Evolutionary conservation across 306 rosid species (phyloP).

Genomic region (Vigna angularis): DNA sequence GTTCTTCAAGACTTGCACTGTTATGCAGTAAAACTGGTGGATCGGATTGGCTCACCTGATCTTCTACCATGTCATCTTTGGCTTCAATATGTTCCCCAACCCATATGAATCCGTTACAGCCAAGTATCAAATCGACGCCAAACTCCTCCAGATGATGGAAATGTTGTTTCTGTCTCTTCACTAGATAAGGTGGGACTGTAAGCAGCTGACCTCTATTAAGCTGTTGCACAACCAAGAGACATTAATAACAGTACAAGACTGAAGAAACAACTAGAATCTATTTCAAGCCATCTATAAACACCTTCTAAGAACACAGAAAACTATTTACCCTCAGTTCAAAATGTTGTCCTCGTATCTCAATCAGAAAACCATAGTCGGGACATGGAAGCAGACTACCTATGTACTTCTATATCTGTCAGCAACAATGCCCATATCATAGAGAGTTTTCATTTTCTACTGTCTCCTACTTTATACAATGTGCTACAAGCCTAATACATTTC

Average conservation of each 20-base stretch:
- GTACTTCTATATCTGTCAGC: slow-evolving; percentile 5
- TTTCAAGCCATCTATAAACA: background rate
- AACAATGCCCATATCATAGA: slow-evolving; percentile 6
- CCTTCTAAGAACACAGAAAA: slow-evolving; percentile 1
- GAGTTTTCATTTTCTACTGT: background rate
- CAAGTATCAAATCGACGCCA: slow-evolving; percentile 80
- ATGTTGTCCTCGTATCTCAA: slow-evolving; percentile 18
- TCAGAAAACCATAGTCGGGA: slow-evolving; percentile 1
- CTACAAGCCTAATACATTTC: background rate
- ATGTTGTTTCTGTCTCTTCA: slow-evolving; percentile 92
- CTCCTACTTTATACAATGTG: slow-evolving; percentile 1
- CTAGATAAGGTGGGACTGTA: slow-evolving; percentile 72
- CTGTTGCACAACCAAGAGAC: slow-evolving; percentile 50
- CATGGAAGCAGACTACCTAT: background rate
- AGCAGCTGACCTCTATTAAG: slow-evolving; percentile 88
- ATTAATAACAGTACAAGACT: slow-evolving; percentile 14
- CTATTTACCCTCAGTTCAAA: slow-evolving; percentile 9
- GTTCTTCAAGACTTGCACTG: slow-evolving; percentile 53
- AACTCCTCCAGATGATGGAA: slow-evolving; percentile 80
- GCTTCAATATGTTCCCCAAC: slow-evolving; percentile 80
- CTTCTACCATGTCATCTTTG: slow-evolving; percentile 70
- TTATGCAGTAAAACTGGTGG: slow-evolving; percentile 42
- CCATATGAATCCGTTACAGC: slow-evolving; percentile 93
- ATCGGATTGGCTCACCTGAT: slow-evolving; percentile 62
- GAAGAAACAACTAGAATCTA: slow-evolving; percentile 33